phyloP scores from a whole-genome alignment of 2,329 filamentous ascomycete genomes.

The Exophiala sideris region DNA sequence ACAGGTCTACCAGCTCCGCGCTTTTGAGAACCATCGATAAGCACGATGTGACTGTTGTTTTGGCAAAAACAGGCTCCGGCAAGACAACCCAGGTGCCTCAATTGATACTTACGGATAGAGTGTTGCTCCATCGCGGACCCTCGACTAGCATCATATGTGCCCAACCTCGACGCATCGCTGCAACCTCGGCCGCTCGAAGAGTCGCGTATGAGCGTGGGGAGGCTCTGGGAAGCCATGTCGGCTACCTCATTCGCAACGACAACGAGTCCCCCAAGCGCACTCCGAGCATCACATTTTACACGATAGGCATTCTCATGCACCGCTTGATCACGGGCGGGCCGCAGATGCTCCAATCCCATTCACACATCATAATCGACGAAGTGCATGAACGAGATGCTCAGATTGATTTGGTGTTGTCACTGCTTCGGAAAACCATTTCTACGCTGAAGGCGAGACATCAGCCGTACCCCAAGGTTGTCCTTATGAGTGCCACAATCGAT shows the following conservation, averaged over 20 bases:
- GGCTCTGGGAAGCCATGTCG: constrained; percentile 73
- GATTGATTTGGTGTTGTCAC: constrained; percentile 90
- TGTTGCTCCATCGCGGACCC: constrained; percentile 64
- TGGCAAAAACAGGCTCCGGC: constrained; percentile 92
- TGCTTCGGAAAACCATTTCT: constrained; percentile 76
- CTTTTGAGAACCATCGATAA: constrained; percentile 65
- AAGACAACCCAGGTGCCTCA: constrained; percentile 98
- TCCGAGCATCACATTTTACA: constrained; percentile 69
- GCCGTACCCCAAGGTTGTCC: constrained; percentile 81
- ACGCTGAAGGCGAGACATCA: constrained; percentile 45
- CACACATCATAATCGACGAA: constrained; percentile 71
- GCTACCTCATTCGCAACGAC: constrained; percentile 90
- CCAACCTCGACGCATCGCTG: constrained; percentile 90
- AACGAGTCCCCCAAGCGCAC: constrained; percentile 76
- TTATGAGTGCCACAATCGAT: constrained; percentile 97
- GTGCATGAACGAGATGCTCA: constrained; percentile 95
- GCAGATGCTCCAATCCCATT: constrained; percentile 80
- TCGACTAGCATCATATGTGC: constrained; percentile 91
- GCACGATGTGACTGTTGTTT: constrained; percentile 85
- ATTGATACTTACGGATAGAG: constrained; percentile 84
- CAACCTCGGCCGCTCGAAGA: constrained; percentile 84
- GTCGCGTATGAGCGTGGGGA: constrained; percentile 95
- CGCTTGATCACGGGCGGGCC: constrained; percentile 92
- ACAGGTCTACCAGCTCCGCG: constrained; percentile 15
- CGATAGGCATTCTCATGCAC: constrained; percentile 82